Conservation (phyloP, 2,329 filamentous ascomycete genomes). For the Colletotrichum horii region DNA sequence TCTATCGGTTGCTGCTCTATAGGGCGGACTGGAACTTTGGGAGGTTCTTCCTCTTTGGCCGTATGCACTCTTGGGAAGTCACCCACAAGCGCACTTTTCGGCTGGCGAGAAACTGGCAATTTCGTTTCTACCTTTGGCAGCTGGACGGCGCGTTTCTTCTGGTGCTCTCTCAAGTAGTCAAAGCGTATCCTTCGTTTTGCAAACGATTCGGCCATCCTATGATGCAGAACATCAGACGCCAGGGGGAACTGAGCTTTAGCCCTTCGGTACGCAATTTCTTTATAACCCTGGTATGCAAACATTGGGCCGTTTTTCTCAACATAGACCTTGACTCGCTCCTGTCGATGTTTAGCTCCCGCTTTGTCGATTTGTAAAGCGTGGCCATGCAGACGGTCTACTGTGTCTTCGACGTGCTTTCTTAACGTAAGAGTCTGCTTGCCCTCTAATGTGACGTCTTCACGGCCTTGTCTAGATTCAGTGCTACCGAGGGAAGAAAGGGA, state of each 20-base stretch:
- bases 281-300: not conserved
- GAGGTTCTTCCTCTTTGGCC: rapidly evolving
- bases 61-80: not conserved
- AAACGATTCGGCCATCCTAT: not conserved
- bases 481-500: rapidly evolving
- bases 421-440: rapidly evolving
- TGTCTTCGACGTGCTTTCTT: not conserved
- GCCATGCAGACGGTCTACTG: not conserved
- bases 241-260: rapidly evolving
- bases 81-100: too few relatives aligned
- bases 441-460: not conserved
- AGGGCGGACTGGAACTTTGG: rapidly evolving
- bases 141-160: not conserved
- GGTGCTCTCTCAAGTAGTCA: not conserved
- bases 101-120: not conserved
- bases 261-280: rapidly evolving
- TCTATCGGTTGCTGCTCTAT: not conserved
- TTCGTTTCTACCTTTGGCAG: not conserved
- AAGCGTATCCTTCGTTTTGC: not conserved
- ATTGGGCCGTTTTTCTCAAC: not conserved
- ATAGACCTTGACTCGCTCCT: not conserved
- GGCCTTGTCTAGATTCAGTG: rapidly evolving
- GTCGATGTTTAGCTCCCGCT: rapidly evolving
- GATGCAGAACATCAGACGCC: rapidly evolving
- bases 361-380: not conserved